phyloP scores from a whole-genome alignment of 139 green algal species.

The Chlamydomonas asymmetrica region DNA sequence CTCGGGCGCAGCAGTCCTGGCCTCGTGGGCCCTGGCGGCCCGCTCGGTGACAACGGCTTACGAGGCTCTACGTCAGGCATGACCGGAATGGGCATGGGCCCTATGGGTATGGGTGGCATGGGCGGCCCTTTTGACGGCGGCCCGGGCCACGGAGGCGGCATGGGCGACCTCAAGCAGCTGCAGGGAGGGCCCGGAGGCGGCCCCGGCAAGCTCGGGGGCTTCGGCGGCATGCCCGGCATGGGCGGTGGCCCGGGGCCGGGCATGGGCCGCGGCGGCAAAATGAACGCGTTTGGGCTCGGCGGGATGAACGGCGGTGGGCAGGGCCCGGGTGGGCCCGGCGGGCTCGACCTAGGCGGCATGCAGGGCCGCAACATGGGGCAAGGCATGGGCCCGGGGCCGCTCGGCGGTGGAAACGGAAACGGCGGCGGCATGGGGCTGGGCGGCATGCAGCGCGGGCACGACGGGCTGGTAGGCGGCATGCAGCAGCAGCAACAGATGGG shows the following conservation, averaged over 20 bases:
- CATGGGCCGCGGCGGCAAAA: conserved; percentile 12
- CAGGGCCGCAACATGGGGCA: background rate
- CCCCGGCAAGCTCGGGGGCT: too few relatives aligned
- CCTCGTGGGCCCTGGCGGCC: too few relatives aligned
- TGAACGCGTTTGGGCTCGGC: conserved; percentile 21
- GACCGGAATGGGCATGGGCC: background rate
- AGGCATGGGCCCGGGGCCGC: conserved; percentile 9
- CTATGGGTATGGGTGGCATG: background rate
- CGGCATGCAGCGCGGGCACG: too few relatives aligned
- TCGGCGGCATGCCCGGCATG: conserved; percentile 1
- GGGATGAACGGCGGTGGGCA: background rate
- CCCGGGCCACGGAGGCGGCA: background rate
- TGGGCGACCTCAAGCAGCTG: too few relatives aligned
- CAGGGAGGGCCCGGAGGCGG: too few relatives aligned
- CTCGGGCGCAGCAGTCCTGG: too few relatives aligned
- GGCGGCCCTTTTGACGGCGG: background rate
- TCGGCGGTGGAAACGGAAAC: background rate
- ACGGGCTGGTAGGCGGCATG: too few relatives aligned
- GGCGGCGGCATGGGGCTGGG: background rate
- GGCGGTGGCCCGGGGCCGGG: background rate
- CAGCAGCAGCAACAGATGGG: too few relatives aligned
- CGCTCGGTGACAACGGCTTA: too few relatives aligned
- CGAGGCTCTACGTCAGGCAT: too few relatives aligned
- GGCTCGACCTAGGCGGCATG: background rate
- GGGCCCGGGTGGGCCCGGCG: background rate